Base-by-base conservation (phyloP, 768 basidiomycete species). In the Suillus discolor region DNA sequence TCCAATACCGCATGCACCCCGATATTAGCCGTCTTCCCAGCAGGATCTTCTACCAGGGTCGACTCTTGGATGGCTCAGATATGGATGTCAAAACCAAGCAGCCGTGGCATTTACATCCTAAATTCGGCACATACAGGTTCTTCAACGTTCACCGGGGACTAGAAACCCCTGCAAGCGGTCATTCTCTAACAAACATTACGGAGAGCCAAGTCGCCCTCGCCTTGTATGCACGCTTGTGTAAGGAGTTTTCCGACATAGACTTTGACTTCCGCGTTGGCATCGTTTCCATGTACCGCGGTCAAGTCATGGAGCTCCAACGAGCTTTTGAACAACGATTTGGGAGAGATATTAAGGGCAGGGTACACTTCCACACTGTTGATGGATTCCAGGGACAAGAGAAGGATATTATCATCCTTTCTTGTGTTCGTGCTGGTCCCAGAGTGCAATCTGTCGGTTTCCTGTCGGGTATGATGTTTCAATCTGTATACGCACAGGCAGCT, bases 301-400 rank as follows among this genome's bases (percentile, higher is more conserved):
- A 99, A 73, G 85, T 97, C 49, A 65, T 77, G 13, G 93, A 93
- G 73, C 79, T 99, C 61, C 86, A 86, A 38, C 82, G 84, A 16
- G 79, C 83, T 7, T 99, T 99, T 71, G 79, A 83, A 54, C 77
- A 82, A 63, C 83, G 84, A 16, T 97, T 93, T 75, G 95, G 96
- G 3, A 73, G 80, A 39, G 83, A 87, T 28, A 87, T 97, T 25
- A 71, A 90, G 1, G 82, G 83, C 39, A 87, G 84, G 51, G 87
- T 99, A 45, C 91, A 96, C 72, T 98, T 99, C 80, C 92, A 97
- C 74, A 99, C 97, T 0, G 97, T 99, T 45, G 97, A 99, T 77
- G 97, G 97, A 12, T 99, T 99, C 73, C 97, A 99, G 62, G 97
- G 97, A 57, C 97, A 99, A 79, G 97, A 99, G 77, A 99, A 99